Evolutionary conservation across 129 eudicot genomes (phyloP).

Genomic region (Calendula officinalis): DNA sequence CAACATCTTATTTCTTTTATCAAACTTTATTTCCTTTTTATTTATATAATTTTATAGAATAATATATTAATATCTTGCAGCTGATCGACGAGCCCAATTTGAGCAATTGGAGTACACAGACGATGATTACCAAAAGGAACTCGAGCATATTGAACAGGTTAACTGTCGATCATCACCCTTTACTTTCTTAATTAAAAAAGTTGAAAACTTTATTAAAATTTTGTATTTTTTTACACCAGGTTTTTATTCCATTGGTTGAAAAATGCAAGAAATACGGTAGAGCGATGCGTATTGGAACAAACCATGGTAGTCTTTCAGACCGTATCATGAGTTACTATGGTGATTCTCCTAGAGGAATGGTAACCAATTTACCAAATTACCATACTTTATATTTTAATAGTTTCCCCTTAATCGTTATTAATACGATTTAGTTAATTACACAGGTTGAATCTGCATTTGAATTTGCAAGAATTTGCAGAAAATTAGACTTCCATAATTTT

Average conservation of each 20-base stretch:
- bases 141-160: conserved; percentile 93
- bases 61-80: conserved; percentile 44
- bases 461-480: conserved; percentile 92
- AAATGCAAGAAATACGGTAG: conserved; percentile 95
- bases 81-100: conserved; percentile 95
- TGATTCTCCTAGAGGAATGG: conserved; percentile 99
- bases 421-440: background rate
- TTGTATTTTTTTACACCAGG: conserved; percentile 44
- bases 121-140: conserved; percentile 92
- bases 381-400: conserved; percentile 4
- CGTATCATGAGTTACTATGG: conserved; percentile 99
- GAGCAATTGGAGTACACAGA: conserved; percentile 88
- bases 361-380: conserved; percentile 32
- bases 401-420: background rate
- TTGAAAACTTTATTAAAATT: background rate
- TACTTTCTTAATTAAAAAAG: conserved; percentile 2
- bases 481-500: conserved; percentile 89
- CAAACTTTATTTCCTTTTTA: background rate
- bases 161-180: conserved; percentile 23
- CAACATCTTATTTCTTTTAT: background rate
- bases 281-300: conserved; percentile 97
- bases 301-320: conserved; percentile 97
- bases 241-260: conserved; percentile 87
- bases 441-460: conserved; percentile 99
- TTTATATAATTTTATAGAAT: conserved; percentile 12